Evolutionary conservation across 225 moss, liverwort and hornwort genomes (phyloP), one percentile per base, ranked within the genome.

Genomic region (Sphagnum contortum): DNA sequence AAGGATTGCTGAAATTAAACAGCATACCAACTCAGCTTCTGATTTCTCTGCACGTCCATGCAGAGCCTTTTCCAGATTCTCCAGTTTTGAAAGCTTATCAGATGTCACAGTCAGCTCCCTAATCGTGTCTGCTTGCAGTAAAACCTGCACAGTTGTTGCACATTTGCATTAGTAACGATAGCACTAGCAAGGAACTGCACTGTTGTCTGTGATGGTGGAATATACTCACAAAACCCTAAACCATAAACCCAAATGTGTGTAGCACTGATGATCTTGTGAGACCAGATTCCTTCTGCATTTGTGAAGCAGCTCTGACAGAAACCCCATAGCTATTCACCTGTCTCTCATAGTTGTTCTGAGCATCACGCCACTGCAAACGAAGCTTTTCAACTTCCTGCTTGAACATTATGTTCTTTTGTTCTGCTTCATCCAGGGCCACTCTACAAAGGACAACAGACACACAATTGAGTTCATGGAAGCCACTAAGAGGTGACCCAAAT

Each of bases 301-400:
- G 29, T 29, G 29, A 29, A 29, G 29, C 29, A 29, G 29, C 29
- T 29, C 29, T 29, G 29, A 29, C 29, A 29, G 29, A 29, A 29
- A 29, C 29, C 29, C 29, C 29, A 0, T 29, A 29, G 29, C 29
- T 29, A 29, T 29, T 29, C 29, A 96, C 95, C 92, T 96, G 95
- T 81, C 88, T 91, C 80, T 98, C 90, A 49, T 89, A 93, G 52
- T 98, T 98, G 49, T 86, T 88, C 68, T 98, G 90, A n/a, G 93
- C 88, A 12, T 89, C 92, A 68, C 93, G 96, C 90, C 93, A 98
- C 55, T 91, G 87, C 57, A 81, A 87, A 50, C 83, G 93, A 47
- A 92, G 79, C 67, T 85, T 98, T 60, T 93, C 93, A 65, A 98
- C 83, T 72, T 91, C 94, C 52, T 72, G 71, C 71, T 86, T 90